Conservation (phyloP, 2,329 filamentous ascomycete species). For the Huntiella moniliformis region DNA sequence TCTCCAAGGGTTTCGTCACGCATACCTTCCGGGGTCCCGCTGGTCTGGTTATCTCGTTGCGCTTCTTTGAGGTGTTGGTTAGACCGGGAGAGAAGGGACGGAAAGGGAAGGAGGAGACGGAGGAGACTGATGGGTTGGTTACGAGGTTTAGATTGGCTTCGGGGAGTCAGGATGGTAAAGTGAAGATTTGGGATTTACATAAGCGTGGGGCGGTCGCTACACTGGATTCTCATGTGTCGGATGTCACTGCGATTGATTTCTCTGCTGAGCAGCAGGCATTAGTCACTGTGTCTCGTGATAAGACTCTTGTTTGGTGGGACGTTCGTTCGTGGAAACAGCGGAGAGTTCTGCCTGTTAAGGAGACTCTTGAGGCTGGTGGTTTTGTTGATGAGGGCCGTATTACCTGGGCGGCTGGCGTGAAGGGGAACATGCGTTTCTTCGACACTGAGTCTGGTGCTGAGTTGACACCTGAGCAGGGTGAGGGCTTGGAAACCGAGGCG, state of each 20-base stretch:
- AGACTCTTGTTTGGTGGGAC: constrained; percentile 88
- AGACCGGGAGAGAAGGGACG: constrained; percentile 23
- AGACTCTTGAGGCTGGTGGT: constrained; percentile 67
- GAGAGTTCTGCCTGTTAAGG: constrained; percentile 65
- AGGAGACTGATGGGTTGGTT: constrained; percentile 19
- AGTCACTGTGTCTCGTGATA: constrained; percentile 75
- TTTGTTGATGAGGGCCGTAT: constrained; percentile 55
- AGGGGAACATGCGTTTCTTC: constrained; percentile 71
- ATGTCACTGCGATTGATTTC: constrained; percentile 76
- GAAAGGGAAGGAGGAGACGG: constrained; percentile 20
- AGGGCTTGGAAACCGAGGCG: constrained; percentile 40
- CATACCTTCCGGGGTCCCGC: constrained; percentile 91
- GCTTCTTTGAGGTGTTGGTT: constrained; percentile 65
- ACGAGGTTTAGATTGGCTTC: constrained; percentile 63
- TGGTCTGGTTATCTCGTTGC: constrained; percentile 74
- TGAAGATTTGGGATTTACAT: constrained; percentile 80
- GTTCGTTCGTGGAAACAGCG: constrained; percentile 64
- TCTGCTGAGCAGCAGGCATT: constrained; percentile 55
- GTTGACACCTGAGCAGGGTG: constrained; percentile 52
- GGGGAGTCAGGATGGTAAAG: constrained; percentile 83
- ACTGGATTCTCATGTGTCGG: constrained; percentile 82
- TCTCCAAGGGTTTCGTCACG: constrained; percentile 72
- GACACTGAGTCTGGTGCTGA: constrained; percentile 58
- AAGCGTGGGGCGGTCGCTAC: constrained; percentile 60
- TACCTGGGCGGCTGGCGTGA: constrained; percentile 71